phyloP scores from a whole-genome alignment of 805 yeast genomes.

The Kluyveromyces dobzhanskii region DNA sequence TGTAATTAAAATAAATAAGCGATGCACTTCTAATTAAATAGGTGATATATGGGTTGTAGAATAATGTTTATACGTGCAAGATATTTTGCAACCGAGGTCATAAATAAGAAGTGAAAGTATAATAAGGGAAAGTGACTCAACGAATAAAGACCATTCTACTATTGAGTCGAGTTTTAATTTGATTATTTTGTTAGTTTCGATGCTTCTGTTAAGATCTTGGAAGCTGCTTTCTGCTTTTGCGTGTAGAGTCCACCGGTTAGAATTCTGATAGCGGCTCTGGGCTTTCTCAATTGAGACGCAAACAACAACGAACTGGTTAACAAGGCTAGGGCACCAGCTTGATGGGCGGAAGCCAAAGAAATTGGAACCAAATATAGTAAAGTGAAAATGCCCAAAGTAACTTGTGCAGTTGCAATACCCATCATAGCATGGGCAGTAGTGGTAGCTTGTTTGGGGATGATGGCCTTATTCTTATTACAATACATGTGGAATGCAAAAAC shows the following conservation, averaged over 20 bases:
- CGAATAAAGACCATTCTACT: too few relatives aligned
- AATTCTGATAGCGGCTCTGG: conserved; percentile 38
- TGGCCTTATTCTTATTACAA: conserved; percentile 45
- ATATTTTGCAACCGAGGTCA: too few relatives aligned
- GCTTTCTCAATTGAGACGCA: conserved; percentile 49
- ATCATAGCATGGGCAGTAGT: conserved; percentile 55
- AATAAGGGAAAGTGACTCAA: too few relatives aligned
- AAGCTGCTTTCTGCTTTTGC: conserved; percentile 22
- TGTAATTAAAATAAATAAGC: neutral
- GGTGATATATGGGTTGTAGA: neutral
- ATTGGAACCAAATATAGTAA: conserved; percentile 84
- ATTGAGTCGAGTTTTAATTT: too few relatives aligned
- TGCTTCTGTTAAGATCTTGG: conserved; percentile 31
- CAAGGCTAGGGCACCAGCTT: conserved; percentile 90
- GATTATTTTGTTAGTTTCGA: conserved; percentile 14
- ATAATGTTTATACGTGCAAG: too few relatives aligned
- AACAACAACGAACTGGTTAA: conserved; percentile 69
- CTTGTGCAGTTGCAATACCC: conserved; percentile 83
- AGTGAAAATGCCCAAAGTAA: conserved; percentile 77
- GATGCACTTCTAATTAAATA: too few relatives aligned
- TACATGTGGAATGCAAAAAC: conserved; percentile 65
- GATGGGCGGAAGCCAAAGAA: conserved; percentile 90
- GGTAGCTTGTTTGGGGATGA: conserved; percentile 50
- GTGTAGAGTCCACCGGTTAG: conserved; percentile 29
- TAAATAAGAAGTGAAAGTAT: too few relatives aligned